Evolutionary conservation across 805 yeast genomes (phyloP).

Genomic region (Starmerella gropengiesseri): DNA sequence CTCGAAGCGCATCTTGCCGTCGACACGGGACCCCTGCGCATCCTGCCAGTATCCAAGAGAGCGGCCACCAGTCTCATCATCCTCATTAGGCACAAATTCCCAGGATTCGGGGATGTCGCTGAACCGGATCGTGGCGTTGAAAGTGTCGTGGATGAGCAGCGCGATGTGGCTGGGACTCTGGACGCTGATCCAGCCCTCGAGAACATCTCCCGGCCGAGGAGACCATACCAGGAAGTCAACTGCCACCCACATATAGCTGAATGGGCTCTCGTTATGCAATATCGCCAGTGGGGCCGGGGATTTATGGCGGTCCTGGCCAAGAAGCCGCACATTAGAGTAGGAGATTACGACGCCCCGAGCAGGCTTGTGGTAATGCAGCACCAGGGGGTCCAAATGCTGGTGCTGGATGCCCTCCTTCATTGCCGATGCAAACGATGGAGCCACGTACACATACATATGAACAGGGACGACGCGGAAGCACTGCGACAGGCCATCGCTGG

Average conservation of each 20-base stretch:
- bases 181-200: constrained; percentile 82
- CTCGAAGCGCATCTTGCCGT: constrained; percentile 70
- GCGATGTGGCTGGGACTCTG: constrained; percentile 95
- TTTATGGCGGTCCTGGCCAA: constrained; percentile 33
- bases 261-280: constrained; percentile 71
- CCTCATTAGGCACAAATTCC: constrained; percentile 70
- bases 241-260: constrained; percentile 74
- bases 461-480: constrained; percentile 57
- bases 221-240: constrained; percentile 81
- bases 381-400: constrained; percentile 82
- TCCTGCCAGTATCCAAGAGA: constrained; percentile 86
- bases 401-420: constrained; percentile 72
- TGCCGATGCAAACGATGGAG: constrained; percentile 61
- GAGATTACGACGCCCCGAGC: constrained; percentile 78
- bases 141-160: constrained; percentile 78
- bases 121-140: constrained; percentile 84
- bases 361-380: constrained; percentile 67
- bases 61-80: constrained; percentile 32
- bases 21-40: constrained; percentile 58
- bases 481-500: constrained; percentile 35
- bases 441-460: constrained; percentile 68
- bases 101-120: constrained; percentile 76
- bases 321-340: constrained; percentile 52
- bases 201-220: constrained; percentile 74
- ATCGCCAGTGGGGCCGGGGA: constrained; percentile 44